Base-by-base conservation (phyloP, 768 basidiomycete genomes). In the Lactarius akahatsu region DNA sequence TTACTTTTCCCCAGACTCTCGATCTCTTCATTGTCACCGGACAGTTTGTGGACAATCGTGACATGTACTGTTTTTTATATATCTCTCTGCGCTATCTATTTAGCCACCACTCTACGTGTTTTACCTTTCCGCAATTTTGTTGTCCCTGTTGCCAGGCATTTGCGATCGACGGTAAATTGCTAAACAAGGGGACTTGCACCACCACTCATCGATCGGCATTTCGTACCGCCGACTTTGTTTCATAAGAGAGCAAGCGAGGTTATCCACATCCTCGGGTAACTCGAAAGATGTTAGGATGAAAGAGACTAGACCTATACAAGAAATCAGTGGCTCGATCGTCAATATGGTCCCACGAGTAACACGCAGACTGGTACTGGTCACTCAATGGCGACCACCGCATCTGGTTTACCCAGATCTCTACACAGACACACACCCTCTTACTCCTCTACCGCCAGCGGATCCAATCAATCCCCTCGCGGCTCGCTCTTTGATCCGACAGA, bases 1-100 rank as follows among this genome's bases (percentile, higher is more conserved):
- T 58, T 58, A 34, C 34, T 58, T 58, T 26, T 23, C 26, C 34
- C 36, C 38, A 11, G 34, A 36, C 28, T 58, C 55, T 20, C 18
- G 56, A 34, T 50, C 57, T 57, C 32, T 40, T n/a, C 7, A 26
- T 40, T 26, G 18, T 58, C 38, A 62, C 58, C 10, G 66, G 52
- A 67, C 66, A 54, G 13, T 67, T 50, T 23, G n/a, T 41, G 57
- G 66, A 67, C 66, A 63, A 28, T 54, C 41, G 66, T 63, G 61
- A 52, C 47, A 43, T 67, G 66, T 67, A 67, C 43, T 66, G 13
- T 52, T 50, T 15, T 40, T 40, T 40, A 13, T 28, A 28, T 52
- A 52, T 52, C 26, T 23, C 26, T 23, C 26, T 66, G 28, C 20
- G 20, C 28, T 57, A 52, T 23, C n/a, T 43, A 61, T 65, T 50